phyloP scores from a whole-genome alignment of 805 yeast species.

The Starmerella davenportii region DNA sequence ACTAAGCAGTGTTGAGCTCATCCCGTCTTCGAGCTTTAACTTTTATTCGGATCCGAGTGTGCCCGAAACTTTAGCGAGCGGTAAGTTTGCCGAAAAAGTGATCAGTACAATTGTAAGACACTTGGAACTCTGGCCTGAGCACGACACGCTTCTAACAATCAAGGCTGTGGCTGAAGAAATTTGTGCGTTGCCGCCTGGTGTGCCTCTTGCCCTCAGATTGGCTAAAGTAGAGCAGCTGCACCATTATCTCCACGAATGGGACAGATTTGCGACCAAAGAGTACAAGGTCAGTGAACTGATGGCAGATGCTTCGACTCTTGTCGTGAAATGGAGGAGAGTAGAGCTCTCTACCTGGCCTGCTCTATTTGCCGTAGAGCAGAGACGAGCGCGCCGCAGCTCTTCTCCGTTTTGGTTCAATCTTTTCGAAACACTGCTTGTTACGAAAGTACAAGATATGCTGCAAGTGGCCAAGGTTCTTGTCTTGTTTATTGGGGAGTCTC shows the following conservation, averaged over 20 bases:
- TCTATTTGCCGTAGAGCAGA: slow-evolving; percentile 42
- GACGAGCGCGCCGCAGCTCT: slow-evolving; percentile 28
- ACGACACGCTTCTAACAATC: slow-evolving; percentile 65
- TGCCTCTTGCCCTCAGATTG: slow-evolving; percentile 61
- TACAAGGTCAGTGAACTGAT: slow-evolving; percentile 43
- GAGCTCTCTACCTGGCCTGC: slow-evolving; percentile 77
- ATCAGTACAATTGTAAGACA: slow-evolving; percentile 31
- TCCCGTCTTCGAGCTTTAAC: slow-evolving; percentile 27
- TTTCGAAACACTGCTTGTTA: slow-evolving; percentile 48
- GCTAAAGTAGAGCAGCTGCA: slow-evolving; percentile 76
- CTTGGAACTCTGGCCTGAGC: slow-evolving; percentile 77
- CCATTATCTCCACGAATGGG: slow-evolving; percentile 78
- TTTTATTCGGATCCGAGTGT: slow-evolving; percentile 52
- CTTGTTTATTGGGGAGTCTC: slow-evolving; percentile 54
- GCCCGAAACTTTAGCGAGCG: slow-evolving; percentile 44
- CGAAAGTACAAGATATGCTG: slow-evolving; percentile 22
- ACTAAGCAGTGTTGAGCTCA: neutral
- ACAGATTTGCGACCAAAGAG: slow-evolving; percentile 67
- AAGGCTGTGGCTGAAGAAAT: slow-evolving; percentile 48
- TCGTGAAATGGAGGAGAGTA: slow-evolving; percentile 78
- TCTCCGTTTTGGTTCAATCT: slow-evolving; percentile 88
- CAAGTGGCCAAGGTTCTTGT: slow-evolving; percentile 43
- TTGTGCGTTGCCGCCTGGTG: slow-evolving; percentile 38
- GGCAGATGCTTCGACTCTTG: slow-evolving; percentile 42
- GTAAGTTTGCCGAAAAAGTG: slow-evolving; percentile 30